phyloP scores from a whole-genome alignment of 1,284 basidiomycete species.

The Pseudomicrostroma phylloplanum region DNA sequence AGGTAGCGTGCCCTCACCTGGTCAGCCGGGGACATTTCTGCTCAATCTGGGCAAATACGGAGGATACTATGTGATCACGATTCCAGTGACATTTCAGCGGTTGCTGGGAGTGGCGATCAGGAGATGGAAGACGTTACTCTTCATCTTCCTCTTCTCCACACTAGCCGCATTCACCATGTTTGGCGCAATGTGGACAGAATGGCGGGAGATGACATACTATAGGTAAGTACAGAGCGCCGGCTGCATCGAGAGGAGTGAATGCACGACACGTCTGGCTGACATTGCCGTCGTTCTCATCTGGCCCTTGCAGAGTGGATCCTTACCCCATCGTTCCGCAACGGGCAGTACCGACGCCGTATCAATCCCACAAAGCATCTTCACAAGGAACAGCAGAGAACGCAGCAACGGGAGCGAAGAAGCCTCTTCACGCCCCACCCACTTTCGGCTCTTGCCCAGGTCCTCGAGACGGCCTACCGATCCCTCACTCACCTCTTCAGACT shows the following conservation, averaged over 20 bases:
- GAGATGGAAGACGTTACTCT: slow-evolving; percentile 46
- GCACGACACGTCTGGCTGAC: background rate
- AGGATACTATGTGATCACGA: slow-evolving; percentile 37
- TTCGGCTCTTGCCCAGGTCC: slow-evolving; percentile 42
- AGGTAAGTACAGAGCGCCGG: slow-evolving; percentile 16
- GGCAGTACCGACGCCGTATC: slow-evolving; percentile 1
- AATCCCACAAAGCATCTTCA: slow-evolving; percentile 18
- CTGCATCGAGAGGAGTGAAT: background rate
- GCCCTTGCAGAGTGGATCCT: slow-evolving; percentile 31
- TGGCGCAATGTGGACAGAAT: slow-evolving; percentile 47
- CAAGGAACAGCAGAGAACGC: background rate
- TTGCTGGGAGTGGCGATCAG: slow-evolving; percentile 30
- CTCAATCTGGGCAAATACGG: slow-evolving; percentile 39
- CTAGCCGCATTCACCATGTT: slow-evolving; percentile 39
- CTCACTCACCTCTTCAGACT: slow-evolving; percentile 30
- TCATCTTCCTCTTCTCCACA: slow-evolving; percentile 33
- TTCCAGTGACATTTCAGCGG: slow-evolving; percentile 28
- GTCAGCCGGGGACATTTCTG: slow-evolving; percentile 34
- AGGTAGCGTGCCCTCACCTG: slow-evolving; percentile 25
- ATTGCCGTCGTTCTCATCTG: background rate
- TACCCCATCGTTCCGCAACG: slow-evolving; percentile 38
- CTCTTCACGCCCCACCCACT: slow-evolving; percentile 32
- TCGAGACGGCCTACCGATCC: slow-evolving; percentile 27
- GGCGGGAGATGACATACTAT: slow-evolving; percentile 50
- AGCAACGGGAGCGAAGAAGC: slow-evolving; percentile 7